Conservation (phyloP, 345 rosid species). For the Combretum micranthum region DNA sequence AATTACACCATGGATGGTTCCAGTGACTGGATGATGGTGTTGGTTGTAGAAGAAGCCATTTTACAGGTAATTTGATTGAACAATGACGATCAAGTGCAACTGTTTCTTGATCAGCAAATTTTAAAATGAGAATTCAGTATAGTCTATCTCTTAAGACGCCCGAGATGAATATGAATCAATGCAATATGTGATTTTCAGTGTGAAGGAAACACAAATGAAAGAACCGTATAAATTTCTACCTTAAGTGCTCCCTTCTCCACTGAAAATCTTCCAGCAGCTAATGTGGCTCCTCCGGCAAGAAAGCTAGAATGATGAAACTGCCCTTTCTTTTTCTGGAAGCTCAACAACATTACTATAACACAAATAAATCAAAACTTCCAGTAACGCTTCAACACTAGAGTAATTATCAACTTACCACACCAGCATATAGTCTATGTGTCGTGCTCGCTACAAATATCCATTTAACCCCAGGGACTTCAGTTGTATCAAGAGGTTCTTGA, state of each 20-base stretch:
- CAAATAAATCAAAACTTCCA: neutral
- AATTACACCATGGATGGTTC: no score
- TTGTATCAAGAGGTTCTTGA: constrained; percentile 22
- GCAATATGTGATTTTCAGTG: neutral
- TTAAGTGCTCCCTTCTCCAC: constrained; percentile 56
- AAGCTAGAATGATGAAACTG: constrained; percentile 91
- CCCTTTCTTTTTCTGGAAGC: constrained; percentile 85
- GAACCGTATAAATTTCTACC: no score
- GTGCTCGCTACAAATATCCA: constrained; percentile 35
- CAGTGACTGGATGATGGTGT: no score
- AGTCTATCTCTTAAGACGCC: neutral
- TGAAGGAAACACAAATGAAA: neutral
- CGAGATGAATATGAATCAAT: neutral
- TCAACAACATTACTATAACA: neutral
- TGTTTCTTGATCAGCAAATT: neutral
- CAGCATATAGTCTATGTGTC: constrained; percentile 25
- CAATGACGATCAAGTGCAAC: no score
- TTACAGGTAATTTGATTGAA: no score
- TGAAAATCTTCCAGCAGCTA: constrained; percentile 77
- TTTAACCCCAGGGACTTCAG: constrained; percentile 14
- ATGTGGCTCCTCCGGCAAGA: constrained; percentile 85
- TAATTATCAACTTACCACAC: constrained; percentile 25
- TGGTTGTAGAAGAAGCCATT: no score
- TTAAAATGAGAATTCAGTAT: neutral
- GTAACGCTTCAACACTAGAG: neutral